phyloP scores from a whole-genome alignment of 2,329 filamentous ascomycete genomes.

The Fusarium abutilonis region DNA sequence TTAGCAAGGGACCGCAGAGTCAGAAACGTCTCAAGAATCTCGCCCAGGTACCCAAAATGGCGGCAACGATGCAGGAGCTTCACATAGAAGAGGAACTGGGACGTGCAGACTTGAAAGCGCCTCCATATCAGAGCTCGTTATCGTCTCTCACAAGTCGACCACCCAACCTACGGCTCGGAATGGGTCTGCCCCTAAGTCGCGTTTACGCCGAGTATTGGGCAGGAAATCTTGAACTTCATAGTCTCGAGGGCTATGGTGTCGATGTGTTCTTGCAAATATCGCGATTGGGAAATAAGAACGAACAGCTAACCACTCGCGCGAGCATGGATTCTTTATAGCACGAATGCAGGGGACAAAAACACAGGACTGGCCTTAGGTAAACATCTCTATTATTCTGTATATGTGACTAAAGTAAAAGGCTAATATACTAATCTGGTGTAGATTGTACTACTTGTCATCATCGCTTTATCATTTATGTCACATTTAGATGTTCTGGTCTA shows the following conservation, averaged over 20 bases:
- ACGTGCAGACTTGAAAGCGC: slow-evolving; percentile 55
- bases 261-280: slow-evolving; percentile 97
- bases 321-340: slow-evolving; percentile 77
- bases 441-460: too few species aligned
- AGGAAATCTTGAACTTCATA: slow-evolving; percentile 88
- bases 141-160: slow-evolving; percentile 82
- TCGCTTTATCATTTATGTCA: too few species aligned
- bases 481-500: too few species aligned
- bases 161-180: slow-evolving; percentile 87
- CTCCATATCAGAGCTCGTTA: slow-evolving; percentile 69
- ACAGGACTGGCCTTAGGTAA: too few species aligned
- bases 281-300: slow-evolving; percentile 96
- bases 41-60: slow-evolving; percentile 85
- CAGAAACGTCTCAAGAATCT: slow-evolving; percentile 84
- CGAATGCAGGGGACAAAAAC: neutral
- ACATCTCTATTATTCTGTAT: too few species aligned
- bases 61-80: slow-evolving; percentile 91
- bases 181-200: slow-evolving; percentile 91
- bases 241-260: slow-evolving; percentile 92
- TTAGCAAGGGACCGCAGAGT: slow-evolving; percentile 88
- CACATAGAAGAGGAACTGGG: slow-evolving; percentile 59
- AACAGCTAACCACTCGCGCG: slow-evolving; percentile 83
- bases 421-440: too few species aligned
- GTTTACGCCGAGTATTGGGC: slow-evolving; percentile 99
- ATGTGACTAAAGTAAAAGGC: too few species aligned